Conservation (phyloP, 805 yeast species). For the Blastobotrys mokoenaii region DNA sequence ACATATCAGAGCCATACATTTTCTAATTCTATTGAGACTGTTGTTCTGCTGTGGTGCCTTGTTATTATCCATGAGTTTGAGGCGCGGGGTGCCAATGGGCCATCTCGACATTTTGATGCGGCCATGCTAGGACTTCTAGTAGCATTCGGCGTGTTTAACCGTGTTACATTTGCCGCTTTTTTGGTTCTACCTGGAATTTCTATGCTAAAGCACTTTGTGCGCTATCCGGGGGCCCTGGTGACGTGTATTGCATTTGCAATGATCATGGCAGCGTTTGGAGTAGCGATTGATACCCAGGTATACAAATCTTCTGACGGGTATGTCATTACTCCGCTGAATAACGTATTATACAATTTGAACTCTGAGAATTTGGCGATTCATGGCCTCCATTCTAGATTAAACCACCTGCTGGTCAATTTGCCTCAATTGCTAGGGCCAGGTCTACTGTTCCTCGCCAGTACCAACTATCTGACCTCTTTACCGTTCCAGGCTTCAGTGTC, state of each 20-base stretch:
- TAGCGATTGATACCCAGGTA: conserved; percentile 47
- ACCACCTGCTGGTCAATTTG: conserved; percentile 64
- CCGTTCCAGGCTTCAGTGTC: conserved; percentile 56
- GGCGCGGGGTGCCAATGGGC: conserved; percentile 12
- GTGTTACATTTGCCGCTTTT: conserved; percentile 78
- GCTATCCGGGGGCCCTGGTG: conserved; percentile 28
- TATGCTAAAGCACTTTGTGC: conserved; percentile 36
- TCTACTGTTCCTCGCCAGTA: conserved; percentile 36
- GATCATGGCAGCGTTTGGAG: conserved; percentile 30
- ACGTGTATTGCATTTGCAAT: conserved; percentile 31
- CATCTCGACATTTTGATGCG: conserved; percentile 28
- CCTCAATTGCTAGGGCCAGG: conserved; percentile 83
- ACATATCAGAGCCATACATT: conserved; percentile 80
- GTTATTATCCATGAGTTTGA: conserved; percentile 39
- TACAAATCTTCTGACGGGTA: conserved; percentile 25
- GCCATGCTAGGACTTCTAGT: conserved; percentile 43
- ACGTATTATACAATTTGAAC: conserved; percentile 59
- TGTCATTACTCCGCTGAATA: conserved; percentile 70
- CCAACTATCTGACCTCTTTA: conserved; percentile 38
- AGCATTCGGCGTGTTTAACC: conserved; percentile 69
- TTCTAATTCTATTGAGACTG: conserved; percentile 72
- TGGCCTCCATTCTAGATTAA: conserved; percentile 74
- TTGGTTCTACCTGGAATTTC: conserved; percentile 52
- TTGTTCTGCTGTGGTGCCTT: conserved; percentile 41
- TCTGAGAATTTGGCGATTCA: conserved; percentile 57